Conservation (phyloP, 768 basidiomycete genomes). For the Mrakia hoshinonis region DNA sequence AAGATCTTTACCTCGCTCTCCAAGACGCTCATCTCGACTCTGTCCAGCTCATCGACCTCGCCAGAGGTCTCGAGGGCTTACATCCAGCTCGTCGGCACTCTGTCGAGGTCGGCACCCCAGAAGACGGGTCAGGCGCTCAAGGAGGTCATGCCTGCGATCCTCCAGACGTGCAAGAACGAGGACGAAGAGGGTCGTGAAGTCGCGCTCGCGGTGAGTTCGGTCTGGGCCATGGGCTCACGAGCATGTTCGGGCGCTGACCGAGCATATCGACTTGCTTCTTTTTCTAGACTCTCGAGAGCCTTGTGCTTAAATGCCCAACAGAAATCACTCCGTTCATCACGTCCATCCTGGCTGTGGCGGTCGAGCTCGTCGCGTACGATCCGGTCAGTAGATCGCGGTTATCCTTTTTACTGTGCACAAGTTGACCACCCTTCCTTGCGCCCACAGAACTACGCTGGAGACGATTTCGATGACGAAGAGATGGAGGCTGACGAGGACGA, state of each 20-base stretch:
- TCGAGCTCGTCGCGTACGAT: constrained; percentile 80
- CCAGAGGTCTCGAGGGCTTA: constrained; percentile 18
- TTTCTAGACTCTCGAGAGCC: constrained; percentile 66
- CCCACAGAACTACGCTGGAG: constrained; percentile 55
- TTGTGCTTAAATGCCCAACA: constrained; percentile 71
- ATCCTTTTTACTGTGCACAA: neutral
- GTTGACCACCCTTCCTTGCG: neutral
- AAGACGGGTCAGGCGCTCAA: constrained; percentile 44
- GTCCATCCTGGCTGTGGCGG: constrained; percentile 60
- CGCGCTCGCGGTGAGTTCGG: constrained; percentile 55
- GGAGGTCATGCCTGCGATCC: constrained; percentile 30
- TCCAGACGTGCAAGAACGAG: constrained; percentile 42
- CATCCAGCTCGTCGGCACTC: constrained; percentile 59
- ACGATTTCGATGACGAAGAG: constrained; percentile 37
- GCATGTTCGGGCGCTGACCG: neutral
- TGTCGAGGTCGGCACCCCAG: constrained; percentile 63
- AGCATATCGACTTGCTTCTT: neutral
- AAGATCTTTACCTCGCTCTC: constrained; percentile 46
- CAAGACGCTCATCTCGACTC: constrained; percentile 14
- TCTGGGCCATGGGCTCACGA: neutral
- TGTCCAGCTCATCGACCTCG: neutral
- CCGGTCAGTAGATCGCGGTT: constrained; percentile 52
- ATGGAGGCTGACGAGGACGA: constrained; percentile 48
- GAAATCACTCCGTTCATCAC: constrained; percentile 68
- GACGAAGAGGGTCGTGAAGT: constrained; percentile 80